Conservation (phyloP, 495 filamentous ascomycete species). For the Penicillium pancosmium region DNA sequence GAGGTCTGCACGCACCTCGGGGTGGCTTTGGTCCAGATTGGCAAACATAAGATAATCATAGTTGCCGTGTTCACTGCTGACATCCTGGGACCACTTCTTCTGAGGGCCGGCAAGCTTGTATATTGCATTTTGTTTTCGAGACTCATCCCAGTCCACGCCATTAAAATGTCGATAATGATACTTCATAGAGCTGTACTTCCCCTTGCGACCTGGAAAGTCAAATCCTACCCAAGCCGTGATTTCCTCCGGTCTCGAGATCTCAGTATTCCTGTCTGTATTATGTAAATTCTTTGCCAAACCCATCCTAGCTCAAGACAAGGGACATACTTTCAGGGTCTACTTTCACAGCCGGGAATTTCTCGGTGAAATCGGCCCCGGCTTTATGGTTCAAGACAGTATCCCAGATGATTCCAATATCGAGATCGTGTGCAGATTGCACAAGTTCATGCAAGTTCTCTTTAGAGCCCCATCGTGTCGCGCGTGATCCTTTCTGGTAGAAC, state of each 20-base stretch:
- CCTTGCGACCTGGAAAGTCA: slow-evolving; percentile 63
- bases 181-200: slow-evolving; percentile 60
- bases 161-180: slow-evolving; percentile 72
- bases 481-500: slow-evolving; percentile 69
- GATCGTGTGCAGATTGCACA: slow-evolving; percentile 48
- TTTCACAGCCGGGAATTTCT: slow-evolving; percentile 61
- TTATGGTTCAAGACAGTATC: slow-evolving; percentile 80
- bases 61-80: slow-evolving; percentile 69
- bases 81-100: slow-evolving; percentile 66
- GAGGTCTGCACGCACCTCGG: slow-evolving; percentile 66
- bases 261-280: slow-evolving; percentile 53
- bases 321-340: slow-evolving; percentile 55
- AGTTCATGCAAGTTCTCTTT: slow-evolving; percentile 63
- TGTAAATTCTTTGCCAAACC: too few relatives aligned
- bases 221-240: slow-evolving; percentile 72
- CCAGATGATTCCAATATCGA: slow-evolving; percentile 64
- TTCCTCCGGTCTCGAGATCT: slow-evolving; percentile 56
- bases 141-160: slow-evolving; percentile 67
- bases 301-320: too few relatives aligned
- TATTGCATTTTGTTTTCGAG: slow-evolving; percentile 59
- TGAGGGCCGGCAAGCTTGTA: slow-evolving; percentile 66
- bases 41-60: slow-evolving; percentile 73
- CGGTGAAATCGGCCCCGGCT: slow-evolving; percentile 65
- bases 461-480: slow-evolving; percentile 70
- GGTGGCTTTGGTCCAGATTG: slow-evolving; percentile 68